Base-by-base conservation (phyloP, 2,329 filamentous ascomycete species). In the Exophiala oligosperma region DNA sequence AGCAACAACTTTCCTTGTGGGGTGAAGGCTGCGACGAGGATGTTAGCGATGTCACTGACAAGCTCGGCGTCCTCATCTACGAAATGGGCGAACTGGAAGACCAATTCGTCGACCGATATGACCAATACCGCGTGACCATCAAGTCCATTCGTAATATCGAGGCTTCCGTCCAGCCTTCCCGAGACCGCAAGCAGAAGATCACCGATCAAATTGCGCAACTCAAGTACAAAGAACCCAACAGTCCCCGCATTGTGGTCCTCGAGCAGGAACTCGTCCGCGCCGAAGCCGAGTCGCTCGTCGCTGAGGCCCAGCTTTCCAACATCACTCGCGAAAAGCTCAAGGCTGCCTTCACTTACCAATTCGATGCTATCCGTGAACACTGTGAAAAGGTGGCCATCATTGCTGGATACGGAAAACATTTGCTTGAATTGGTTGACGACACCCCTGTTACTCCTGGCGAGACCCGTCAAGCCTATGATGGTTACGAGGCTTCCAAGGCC, bases 111-210 rank as follows among this genome's bases (percentile, higher is more conserved):
- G 94, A 99, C 76, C 91, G 92, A 71, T 99, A 99, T 77, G 94
- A 99, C 76, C 94, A 99, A 78, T 99, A 97, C 81, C 91, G 94
- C 72, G 90, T 99, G 57, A 99, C 94, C 54, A 96, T 99, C 79
- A 99, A 99, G 88, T 96, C 92, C 75, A 96, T 99, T 71, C 90
- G 94, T 70, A 99, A 99, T 78, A 99, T 99, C 65, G 94, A 99
- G 77, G 92, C 93, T 59, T 97, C 93, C 23, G 94, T 99, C 51
- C 94, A 99, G 78, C 94, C 94, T 56, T 97, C 92, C 81, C 86
- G 94, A 78, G 94, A 99, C 78, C 90, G 94, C 94, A 99, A 99
- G 81, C 93, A 97, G 76, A 99, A 97, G 80, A 97, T 99, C 72
- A 96, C 91, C 69, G 94, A 99, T 74, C 91, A 97, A 74, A 99